Conservation (phyloP, 2,329 filamentous ascomycete species). For the Colletotrichum ledebouriae region DNA sequence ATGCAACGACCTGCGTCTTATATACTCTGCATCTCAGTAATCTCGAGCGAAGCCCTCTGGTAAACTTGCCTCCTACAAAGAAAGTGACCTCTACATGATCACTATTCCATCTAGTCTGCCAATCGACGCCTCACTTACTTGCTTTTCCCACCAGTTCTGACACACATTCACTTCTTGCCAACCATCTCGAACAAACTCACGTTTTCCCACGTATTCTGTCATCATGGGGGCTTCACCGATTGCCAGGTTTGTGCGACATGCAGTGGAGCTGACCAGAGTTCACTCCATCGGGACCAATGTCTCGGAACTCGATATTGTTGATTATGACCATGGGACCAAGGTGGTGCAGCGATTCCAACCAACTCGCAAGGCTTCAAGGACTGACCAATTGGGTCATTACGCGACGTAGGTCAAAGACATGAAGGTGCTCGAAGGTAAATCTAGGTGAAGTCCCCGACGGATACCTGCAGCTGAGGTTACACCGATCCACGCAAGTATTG, state of each 20-base stretch:
- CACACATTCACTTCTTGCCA: constrained; percentile 29
- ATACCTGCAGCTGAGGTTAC: constrained; percentile 21
- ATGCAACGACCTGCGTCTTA: constrained; percentile 17
- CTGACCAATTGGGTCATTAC: background rate
- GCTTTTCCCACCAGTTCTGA: constrained; percentile 27
- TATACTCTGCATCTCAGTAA: constrained; percentile 23
- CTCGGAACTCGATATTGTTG: constrained; percentile 39
- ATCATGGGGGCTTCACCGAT: background rate
- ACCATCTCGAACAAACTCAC: constrained; percentile 34
- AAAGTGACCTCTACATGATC: constrained; percentile 18
- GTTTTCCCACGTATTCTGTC: background rate
- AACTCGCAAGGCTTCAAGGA: background rate
- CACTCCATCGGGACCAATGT: constrained; percentile 31
- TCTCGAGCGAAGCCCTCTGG: background rate
- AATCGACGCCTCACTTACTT: constrained; percentile 43
- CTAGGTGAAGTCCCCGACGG: constrained; percentile 24
- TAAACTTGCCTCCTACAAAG: background rate
- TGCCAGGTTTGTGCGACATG: constrained; percentile 23
- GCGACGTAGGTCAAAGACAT: background rate
- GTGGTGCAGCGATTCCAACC: background rate
- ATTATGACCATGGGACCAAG: background rate
- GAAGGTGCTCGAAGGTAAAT: background rate
- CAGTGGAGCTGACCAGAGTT: constrained; percentile 7
- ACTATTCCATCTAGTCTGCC: constrained; percentile 31
- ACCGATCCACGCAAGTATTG: constrained; percentile 36